A percentile compares a stretch with the other conserved stretches of the same genome.
Conservation (phyloP, 768 basidiomycete genomes). For the Tricholomella constricta region DNA sequence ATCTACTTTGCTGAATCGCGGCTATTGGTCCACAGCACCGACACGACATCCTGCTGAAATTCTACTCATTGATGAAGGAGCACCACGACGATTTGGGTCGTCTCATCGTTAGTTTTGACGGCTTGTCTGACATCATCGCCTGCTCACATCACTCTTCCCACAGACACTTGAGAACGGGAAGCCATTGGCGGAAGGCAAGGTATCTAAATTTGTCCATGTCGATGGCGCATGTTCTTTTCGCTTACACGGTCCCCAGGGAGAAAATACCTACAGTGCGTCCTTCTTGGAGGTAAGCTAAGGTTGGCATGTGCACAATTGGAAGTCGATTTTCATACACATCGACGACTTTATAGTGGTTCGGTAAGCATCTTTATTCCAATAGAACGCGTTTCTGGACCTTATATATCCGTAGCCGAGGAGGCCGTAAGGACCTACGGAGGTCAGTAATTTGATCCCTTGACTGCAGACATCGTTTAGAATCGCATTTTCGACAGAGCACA, state of each 20-base stretch:
- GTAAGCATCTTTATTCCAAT: constrained; percentile 38
- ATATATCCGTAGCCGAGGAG: constrained; percentile 69
- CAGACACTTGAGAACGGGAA: constrained; percentile 98
- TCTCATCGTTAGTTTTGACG: constrained; percentile 65
- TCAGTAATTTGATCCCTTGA: constrained; percentile 15
- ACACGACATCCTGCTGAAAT: constrained; percentile 81
- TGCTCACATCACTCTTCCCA: constrained; percentile 7
- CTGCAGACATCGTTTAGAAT: neutral
- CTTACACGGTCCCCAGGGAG: constrained; percentile 50
- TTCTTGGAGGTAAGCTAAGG: constrained; percentile 67
- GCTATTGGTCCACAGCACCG: constrained; percentile 54
- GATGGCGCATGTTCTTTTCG: neutral
- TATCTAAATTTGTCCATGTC: constrained; percentile 23
- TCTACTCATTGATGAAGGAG: constrained; percentile 77
- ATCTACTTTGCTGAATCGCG: neutral
- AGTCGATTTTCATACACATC: neutral
- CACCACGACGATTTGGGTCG: constrained; percentile 85
- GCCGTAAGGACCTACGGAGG: constrained; percentile 92
- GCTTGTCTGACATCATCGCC: constrained; percentile 26
- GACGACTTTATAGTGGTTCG: constrained; percentile 67
- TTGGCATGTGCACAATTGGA: neutral
- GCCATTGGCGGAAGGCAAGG: constrained; percentile 81
- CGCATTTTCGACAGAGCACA: constrained; percentile 55
- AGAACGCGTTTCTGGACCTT: neutral
- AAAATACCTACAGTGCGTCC: constrained; percentile 83